phyloP scores from a whole-genome alignment of 2,329 filamentous ascomycete species.

The Diaporthe citri region DNA sequence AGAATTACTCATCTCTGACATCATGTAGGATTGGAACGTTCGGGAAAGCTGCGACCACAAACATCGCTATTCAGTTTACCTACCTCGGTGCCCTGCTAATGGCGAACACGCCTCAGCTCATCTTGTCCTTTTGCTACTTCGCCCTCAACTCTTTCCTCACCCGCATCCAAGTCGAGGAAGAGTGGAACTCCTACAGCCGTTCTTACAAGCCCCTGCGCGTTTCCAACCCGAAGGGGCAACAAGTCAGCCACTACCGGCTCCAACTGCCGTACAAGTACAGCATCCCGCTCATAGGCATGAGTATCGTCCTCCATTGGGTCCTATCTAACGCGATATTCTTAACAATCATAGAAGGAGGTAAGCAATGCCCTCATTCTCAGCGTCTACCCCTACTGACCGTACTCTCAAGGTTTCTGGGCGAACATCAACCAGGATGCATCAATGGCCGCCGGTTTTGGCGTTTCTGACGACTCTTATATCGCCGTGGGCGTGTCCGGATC shows the following conservation, averaged over 20 bases:
- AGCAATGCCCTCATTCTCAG: background rate
- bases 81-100: constrained; percentile 8
- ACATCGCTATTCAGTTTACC: background rate
- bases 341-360: constrained; percentile 43
- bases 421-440: background rate
- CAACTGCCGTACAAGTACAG: constrained; percentile 56
- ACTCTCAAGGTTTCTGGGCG: background rate
- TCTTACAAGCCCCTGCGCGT: constrained; percentile 52
- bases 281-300: constrained; percentile 51
- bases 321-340: constrained; percentile 56
- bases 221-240: constrained; percentile 48
- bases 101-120: constrained; percentile 56
- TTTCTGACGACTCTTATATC: background rate
- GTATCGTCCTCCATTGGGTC: constrained; percentile 56
- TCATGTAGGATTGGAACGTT: background rate
- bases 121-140: constrained; percentile 57
- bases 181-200: constrained; percentile 55
- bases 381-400: background rate
- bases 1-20: background rate
- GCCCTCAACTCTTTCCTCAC: constrained; percentile 57
- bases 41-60: background rate
- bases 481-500: constrained; percentile 6
- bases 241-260: constrained; percentile 54
- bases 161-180: constrained; percentile 54
- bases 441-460: background rate